These are phyloP conservation scores for Pugionium cornutum DNA, from an alignment of 345 rosid genomes.

Conservation along the genomic window DNA sequence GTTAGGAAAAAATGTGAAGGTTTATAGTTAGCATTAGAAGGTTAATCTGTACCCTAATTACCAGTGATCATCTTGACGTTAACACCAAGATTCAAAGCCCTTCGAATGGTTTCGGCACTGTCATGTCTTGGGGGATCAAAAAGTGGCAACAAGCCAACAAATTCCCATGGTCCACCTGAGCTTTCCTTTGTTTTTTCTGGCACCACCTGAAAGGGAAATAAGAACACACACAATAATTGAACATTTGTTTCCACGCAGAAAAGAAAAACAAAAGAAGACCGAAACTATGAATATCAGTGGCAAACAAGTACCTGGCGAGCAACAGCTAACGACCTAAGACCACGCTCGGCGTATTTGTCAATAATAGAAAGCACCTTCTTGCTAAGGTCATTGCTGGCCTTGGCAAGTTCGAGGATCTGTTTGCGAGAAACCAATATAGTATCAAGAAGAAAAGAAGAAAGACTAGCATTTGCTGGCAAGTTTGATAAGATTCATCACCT, in stretches of 20 bases:
- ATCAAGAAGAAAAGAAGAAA: not conserved
- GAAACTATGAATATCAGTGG: conserved; percentile 18
- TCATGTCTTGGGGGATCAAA: conserved; percentile 99
- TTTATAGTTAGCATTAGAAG: conserved; percentile 1
- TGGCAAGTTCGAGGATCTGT: conserved; percentile 76
- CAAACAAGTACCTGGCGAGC: conserved; percentile 70
- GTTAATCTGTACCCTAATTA: conserved; percentile 24
- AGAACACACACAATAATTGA: conserved; percentile 5
- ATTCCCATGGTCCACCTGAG: conserved; percentile 86
- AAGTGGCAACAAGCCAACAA: conserved; percentile 86
- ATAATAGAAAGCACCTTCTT: conserved; percentile 76
- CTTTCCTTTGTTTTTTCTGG: conserved; percentile 84
- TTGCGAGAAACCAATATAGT: conserved; percentile 22
- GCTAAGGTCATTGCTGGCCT: conserved; percentile 73
- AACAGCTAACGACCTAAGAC: conserved; percentile 91
- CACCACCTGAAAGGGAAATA: conserved; percentile 52
- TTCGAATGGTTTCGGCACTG: conserved; percentile 95
- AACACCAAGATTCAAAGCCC: conserved; percentile 94
- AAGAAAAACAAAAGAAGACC: not conserved
- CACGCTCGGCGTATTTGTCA: conserved; percentile 94
- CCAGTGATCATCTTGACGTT: conserved; percentile 98
- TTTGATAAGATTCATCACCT: conserved; percentile 44
- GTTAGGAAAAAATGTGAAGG: conserved; percentile 4
- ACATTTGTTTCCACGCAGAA: conserved; percentile 10
- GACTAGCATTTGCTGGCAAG: not conserved